Conservation (phyloP, 2,329 filamentous ascomycete genomes). For the Fusarium aywerte region DNA sequence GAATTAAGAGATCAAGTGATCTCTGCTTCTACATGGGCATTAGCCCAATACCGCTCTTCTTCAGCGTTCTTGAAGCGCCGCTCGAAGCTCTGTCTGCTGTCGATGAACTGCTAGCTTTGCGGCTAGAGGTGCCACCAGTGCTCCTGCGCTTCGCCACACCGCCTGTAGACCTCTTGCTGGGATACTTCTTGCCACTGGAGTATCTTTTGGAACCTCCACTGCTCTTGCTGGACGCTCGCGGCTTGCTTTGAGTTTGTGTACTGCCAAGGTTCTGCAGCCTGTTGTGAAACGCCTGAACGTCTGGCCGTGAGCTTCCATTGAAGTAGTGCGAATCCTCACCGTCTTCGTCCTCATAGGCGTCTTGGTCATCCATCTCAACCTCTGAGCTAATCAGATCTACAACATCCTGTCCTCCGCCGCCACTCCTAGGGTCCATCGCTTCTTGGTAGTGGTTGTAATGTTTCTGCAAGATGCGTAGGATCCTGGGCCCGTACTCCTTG, state of each 20-base stretch:
- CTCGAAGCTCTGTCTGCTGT: constrained; percentile 39
- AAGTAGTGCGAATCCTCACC: constrained; percentile 63
- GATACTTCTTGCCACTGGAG: constrained; percentile 47
- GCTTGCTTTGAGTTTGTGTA: constrained; percentile 43
- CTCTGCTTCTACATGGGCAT: constrained; percentile 45
- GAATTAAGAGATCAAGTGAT: constrained; percentile 1
- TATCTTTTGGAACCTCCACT: constrained; percentile 46
- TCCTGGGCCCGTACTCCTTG: constrained; percentile 66
- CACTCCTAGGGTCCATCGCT: constrained; percentile 56
- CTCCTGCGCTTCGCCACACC: constrained; percentile 49
- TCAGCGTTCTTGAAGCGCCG: constrained; percentile 43
- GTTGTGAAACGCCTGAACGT: constrained; percentile 52
- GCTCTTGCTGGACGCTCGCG: constrained; percentile 44
- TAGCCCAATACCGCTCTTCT: constrained; percentile 52
- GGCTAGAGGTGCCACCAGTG: constrained; percentile 41
- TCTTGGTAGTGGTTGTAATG: constrained; percentile 60
- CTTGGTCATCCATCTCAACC: constrained; percentile 51
- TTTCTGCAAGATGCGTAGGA: constrained; percentile 68
- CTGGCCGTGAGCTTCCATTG: constrained; percentile 40
- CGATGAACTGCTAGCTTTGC: constrained; percentile 49
- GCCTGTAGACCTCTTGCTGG: constrained; percentile 46
- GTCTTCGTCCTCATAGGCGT: constrained; percentile 51
- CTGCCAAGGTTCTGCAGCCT: constrained; percentile 47
- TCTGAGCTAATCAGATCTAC: constrained; percentile 67
- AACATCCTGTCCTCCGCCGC: constrained; percentile 53